Evolutionary conservation across 495 filamentous ascomycete species (phyloP), one percentile per base, ranked within the genome.

Genomic region (Penicillium herquei): DNA sequence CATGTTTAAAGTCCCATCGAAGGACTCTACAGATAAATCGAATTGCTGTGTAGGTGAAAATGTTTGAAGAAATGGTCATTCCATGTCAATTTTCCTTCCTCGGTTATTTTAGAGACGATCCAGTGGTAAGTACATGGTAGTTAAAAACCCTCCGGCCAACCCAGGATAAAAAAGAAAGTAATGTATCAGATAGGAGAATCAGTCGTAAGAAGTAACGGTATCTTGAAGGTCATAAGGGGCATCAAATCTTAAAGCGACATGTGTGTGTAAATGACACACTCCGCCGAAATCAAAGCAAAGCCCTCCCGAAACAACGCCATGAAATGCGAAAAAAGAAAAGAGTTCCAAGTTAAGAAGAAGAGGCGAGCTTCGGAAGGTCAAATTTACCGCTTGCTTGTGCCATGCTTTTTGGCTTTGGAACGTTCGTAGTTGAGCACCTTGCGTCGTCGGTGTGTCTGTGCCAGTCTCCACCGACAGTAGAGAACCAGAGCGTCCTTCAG

Each of bases 401-500:
- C 57, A 21, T 64, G 63, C 67, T 71, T 74, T 60, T 74, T 80
- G 18, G 43, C 43, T 26, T 46, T 46, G 26, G 43, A 46, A 17
- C 71, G 68, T 43, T 84, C 77, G 57, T 84, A 89, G 63, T 92
- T 87, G 65, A 85, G 61, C 30, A 95, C 79, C 67, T 77, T 82
- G 66, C 90, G 75, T 43, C 81, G 77, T 47, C 79, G 73, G 71
- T 87, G 84, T 50, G 84, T 84, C 69, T 87, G 81, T 34, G 87
- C 90, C 58, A 84, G 72, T 64, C 82, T 82, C 76, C 88, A 92
- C 60, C 87, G 83, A 46, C 84, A 83, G 66, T 91, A 94, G 7
- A 94, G 75, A 58, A 84, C 73, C 49, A 92, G 71, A 5, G 83
- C 86, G 68, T 96, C 90, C 61, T 87, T 89, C 7, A 92, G 65